A percentile compares a stretch with the other conserved stretches of the same genome.
Conservation (phyloP, 306 rosid species). For the Inga laurina region DNA sequence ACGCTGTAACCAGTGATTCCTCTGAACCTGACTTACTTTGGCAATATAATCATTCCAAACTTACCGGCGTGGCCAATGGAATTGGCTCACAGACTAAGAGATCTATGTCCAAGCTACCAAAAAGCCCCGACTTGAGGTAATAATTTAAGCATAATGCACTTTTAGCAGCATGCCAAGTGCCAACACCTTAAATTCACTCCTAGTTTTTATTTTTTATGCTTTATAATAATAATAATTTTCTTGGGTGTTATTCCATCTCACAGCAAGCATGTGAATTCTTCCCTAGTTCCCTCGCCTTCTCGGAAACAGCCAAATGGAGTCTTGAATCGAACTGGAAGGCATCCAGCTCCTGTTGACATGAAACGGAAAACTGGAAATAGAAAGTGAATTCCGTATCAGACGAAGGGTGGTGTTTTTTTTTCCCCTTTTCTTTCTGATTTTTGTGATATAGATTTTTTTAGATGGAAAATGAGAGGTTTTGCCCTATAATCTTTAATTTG, state of each 20-base stretch:
- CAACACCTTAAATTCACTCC: not conserved
- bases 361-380: conserved; percentile 74
- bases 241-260: conserved; percentile 28
- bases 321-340: conserved; percentile 64
- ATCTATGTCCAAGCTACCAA: conserved; percentile 44
- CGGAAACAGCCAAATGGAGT: conserved; percentile 65
- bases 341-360: conserved; percentile 68
- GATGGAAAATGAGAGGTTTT: conserved; percentile 38
- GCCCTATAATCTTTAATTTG: conserved; percentile 27
- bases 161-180: not conserved
- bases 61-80: conserved; percentile 51
- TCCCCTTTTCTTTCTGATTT: not conserved
- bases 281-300: conserved; percentile 80
- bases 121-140: conserved; percentile 83
- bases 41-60: conserved; percentile 81
- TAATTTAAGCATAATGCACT: not conserved
- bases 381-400: conserved; percentile 50
- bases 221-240: no score
- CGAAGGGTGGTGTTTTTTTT: conserved; percentile 33
- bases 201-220: not conserved
- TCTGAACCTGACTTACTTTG: conserved; percentile 92
- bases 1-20: conserved; percentile 94
- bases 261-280: conserved; percentile 65
- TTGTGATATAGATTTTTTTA: conserved; percentile 36
- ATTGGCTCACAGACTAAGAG: conserved; percentile 58